Conservation (phyloP, 495 filamentous ascomycete genomes). For the Ramalina intermedia region DNA sequence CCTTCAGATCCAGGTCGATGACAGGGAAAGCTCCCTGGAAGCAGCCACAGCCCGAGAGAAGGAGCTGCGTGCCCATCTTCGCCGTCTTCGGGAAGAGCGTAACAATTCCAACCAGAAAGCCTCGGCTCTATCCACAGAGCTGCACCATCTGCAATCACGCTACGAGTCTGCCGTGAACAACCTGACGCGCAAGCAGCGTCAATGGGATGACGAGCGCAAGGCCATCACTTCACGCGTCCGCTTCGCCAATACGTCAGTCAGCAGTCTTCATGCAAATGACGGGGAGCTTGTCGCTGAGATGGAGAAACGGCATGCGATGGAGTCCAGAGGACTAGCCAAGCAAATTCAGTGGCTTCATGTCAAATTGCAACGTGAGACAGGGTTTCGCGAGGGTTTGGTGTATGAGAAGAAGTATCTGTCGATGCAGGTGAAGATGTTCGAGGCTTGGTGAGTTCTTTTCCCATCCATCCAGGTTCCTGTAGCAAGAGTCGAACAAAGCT, state of each 20-base stretch:
- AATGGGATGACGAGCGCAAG: slow-evolving; percentile 34
- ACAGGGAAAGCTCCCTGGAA: slow-evolving; percentile 34
- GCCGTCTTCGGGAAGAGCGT: slow-evolving; percentile 45
- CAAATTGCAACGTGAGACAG: slow-evolving; percentile 61
- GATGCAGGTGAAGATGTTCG: slow-evolving; percentile 68
- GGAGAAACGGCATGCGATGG: slow-evolving; percentile 55
- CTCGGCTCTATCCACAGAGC: slow-evolving; percentile 32
- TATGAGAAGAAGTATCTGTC: slow-evolving; percentile 66
- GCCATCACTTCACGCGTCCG: slow-evolving; percentile 28
- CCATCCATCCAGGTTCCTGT: slow-evolving; percentile 3
- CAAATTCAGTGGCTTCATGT: slow-evolving; percentile 84
- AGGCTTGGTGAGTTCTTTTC: slow-evolving; percentile 60
- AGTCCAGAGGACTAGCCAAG: slow-evolving; percentile 68
- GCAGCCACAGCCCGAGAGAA: slow-evolving; percentile 23
- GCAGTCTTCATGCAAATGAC: slow-evolving; percentile 9
- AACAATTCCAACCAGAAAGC: slow-evolving; percentile 33
- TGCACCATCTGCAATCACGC: slow-evolving; percentile 37
- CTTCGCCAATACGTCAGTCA: slow-evolving; percentile 26
- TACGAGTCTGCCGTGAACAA: slow-evolving; percentile 40
- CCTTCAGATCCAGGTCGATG: slow-evolving; percentile 40
- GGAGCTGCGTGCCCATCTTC: slow-evolving; percentile 42
- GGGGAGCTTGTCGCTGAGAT: slow-evolving; percentile 27
- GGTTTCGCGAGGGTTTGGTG: slow-evolving; percentile 58
- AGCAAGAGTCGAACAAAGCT: slow-evolving; percentile 9
- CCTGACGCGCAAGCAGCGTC: slow-evolving; percentile 21